These are phyloP conservation scores for Phytophthora pistaciae DNA, from an alignment of 352 stramenopile species.

Conservation along the genomic window DNA sequence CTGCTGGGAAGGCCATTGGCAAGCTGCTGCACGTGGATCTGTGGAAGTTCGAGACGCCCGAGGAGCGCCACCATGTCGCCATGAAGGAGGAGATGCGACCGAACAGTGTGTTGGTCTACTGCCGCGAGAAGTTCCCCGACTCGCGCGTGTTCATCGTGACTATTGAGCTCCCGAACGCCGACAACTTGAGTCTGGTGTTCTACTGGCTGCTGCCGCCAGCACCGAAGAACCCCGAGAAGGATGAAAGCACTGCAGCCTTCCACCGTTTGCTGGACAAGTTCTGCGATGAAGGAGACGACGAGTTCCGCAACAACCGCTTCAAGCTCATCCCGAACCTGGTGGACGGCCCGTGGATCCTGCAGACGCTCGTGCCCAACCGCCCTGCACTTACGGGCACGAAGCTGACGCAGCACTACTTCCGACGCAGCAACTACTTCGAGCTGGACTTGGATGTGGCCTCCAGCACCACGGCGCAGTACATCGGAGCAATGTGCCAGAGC, in stretches of 20 bases:
- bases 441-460: conserved; percentile 88
- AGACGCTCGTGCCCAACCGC: conserved; percentile 82
- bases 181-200: conserved; percentile 76
- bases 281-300: conserved; percentile 49
- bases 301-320: conserved; percentile 80
- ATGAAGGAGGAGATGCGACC: conserved; percentile 51
- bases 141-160: conserved; percentile 90
- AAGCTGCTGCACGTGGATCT: conserved; percentile 74
- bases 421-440: conserved; percentile 85
- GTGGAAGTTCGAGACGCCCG: conserved; percentile 55
- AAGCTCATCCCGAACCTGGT: conserved; percentile 92
- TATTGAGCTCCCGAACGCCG: conserved; percentile 78
- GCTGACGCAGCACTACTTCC: conserved; percentile 89
- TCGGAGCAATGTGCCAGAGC: conserved; percentile 85
- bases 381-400: conserved; percentile 88
- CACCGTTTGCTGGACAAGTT: conserved; percentile 68
- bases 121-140: conserved; percentile 49
- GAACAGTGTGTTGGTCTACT: conserved; percentile 63
- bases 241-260: conserved; percentile 50
- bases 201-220: conserved; percentile 75
- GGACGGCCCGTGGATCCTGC: conserved; percentile 87
- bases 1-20: conserved; percentile 51
- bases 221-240: conserved; percentile 1
- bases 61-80: conserved; percentile 65
- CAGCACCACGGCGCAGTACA: conserved; percentile 77